phyloP scores from a whole-genome alignment of 2,329 filamentous ascomycete species.

The Lecanicillium sp. region DNA sequence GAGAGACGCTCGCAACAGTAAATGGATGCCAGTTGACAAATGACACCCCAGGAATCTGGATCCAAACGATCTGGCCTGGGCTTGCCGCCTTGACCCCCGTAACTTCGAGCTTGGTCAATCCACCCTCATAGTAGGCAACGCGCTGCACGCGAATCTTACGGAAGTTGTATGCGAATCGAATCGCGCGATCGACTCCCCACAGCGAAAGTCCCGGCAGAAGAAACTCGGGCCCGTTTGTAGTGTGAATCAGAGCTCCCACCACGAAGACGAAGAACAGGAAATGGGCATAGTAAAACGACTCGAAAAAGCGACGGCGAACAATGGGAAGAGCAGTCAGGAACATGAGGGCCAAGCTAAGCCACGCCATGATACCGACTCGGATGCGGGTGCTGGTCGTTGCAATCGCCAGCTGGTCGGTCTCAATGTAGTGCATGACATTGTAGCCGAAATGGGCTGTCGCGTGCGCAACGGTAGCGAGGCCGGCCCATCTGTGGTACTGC shows the following conservation, averaged over 20 bases:
- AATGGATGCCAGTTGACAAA: conserved; percentile 19
- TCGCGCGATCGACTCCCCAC: conserved; percentile 14
- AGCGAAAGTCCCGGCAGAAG: conserved; percentile 15
- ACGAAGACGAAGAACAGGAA: conserved; percentile 16
- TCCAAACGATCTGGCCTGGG: conserved; percentile 17
- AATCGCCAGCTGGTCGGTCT: conserved; percentile 14
- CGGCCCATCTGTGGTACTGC: conserved; percentile 16
- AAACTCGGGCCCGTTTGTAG: conserved; percentile 16
- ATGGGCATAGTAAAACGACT: conserved; percentile 17
- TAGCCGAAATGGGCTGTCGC: conserved; percentile 15
- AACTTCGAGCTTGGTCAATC: conserved; percentile 15
- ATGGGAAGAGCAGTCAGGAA: conserved; percentile 14
- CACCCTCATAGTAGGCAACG: conserved; percentile 12
- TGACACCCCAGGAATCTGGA: conserved; percentile 14
- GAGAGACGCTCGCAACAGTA: conserved; percentile 14
- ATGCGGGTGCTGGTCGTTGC: conserved; percentile 10
- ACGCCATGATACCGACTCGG: conserved; percentile 15
- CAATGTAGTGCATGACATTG: conserved; percentile 14
- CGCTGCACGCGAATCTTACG: conserved; percentile 8
- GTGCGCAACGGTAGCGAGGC: conserved; percentile 15
- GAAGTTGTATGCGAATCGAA: conserved; percentile 15
- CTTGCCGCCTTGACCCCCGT: conserved; percentile 7
- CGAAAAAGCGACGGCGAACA: conserved; percentile 13
- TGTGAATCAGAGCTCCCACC: conserved; percentile 15
- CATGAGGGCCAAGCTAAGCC: conserved; percentile 12